These are phyloP conservation scores for Penicillium sp. DNA, from an alignment of 2,329 filamentous ascomycete genomes.

Conservation along the genomic window DNA sequence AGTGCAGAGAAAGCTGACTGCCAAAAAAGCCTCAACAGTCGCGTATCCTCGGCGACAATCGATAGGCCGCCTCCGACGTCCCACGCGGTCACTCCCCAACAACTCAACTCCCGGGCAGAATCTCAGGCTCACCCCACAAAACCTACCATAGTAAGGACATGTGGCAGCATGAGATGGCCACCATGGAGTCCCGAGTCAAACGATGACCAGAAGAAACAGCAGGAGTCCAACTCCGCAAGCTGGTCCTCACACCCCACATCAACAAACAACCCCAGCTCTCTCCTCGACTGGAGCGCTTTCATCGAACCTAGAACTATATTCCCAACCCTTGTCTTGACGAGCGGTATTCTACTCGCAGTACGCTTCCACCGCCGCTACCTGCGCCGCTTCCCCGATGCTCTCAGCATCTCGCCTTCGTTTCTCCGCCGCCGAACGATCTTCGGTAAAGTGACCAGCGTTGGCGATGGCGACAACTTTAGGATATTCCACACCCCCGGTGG, in stretches of 20 bases:
- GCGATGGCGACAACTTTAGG: conserved; percentile 94
- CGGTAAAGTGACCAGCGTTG: conserved; percentile 85
- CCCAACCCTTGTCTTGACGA: conserved; percentile 37
- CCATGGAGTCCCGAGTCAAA: conserved; percentile 42
- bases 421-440: conserved; percentile 73
- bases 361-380: conserved; percentile 54
- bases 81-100: neutral
- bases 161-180: conserved; percentile 47
- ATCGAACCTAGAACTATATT: conserved; percentile 35
- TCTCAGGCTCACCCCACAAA: conserved; percentile 1
- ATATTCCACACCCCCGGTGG: conserved; percentile 95
- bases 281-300: conserved; percentile 40
- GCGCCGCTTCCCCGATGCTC: conserved; percentile 73
- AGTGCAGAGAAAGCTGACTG: too few species aligned
- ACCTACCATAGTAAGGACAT: conserved; percentile 19
- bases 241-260: conserved; percentile 22
- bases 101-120: conserved; percentile 12
- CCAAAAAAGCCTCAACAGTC: neutral
- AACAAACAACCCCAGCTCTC: conserved; percentile 39
- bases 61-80: neutral
- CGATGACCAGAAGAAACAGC: conserved; percentile 21
- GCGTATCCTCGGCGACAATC: neutral
- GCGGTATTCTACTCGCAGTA: conserved; percentile 34
- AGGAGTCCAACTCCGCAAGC: conserved; percentile 9
- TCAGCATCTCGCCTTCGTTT: conserved; percentile 67